Conservation (phyloP, 2,329 filamentous ascomycete species). For the Aspergillus fijiensis region DNA sequence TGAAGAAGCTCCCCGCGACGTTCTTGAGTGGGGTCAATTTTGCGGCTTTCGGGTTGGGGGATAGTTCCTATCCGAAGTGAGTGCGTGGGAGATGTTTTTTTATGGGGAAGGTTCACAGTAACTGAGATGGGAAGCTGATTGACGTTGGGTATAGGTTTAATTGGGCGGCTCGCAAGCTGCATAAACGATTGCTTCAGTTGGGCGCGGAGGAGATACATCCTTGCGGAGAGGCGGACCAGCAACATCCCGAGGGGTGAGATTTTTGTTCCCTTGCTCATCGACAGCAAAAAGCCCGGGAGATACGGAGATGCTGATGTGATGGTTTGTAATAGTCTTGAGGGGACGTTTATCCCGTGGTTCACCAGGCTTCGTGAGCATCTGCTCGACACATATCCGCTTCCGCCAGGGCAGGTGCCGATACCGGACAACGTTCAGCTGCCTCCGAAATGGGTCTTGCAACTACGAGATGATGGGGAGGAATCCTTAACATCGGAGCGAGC, state of each 20-base stretch:
- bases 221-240: slow-evolving; percentile 85
- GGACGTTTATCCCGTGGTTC: slow-evolving; percentile 76
- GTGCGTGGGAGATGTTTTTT: slow-evolving; percentile 22
- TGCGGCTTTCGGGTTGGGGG: slow-evolving; percentile 85
- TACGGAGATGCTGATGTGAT: background rate
- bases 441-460: slow-evolving; percentile 65
- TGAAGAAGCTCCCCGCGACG: slow-evolving; percentile 70
- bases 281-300: background rate
- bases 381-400: slow-evolving; percentile 66
- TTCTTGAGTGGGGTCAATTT: slow-evolving; percentile 71
- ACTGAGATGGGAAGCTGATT: background rate
- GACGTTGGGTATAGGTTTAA: slow-evolving; percentile 66
- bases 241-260: slow-evolving; percentile 80
- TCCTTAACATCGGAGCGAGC: background rate
- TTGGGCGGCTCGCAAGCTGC: slow-evolving; percentile 84
- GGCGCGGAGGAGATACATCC: slow-evolving; percentile 75
- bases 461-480: slow-evolving; percentile 4
- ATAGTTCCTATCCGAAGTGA: slow-evolving; percentile 90
- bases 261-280: slow-evolving; percentile 27
- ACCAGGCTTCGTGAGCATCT: slow-evolving; percentile 66
- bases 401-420: slow-evolving; percentile 66
- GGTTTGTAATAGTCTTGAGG: slow-evolving; percentile 64
- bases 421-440: slow-evolving; percentile 71
- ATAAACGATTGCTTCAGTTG: slow-evolving; percentile 78
- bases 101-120: no score